These are phyloP conservation scores for Hirschioporus abietinus DNA, from an alignment of 768 basidiomycete genomes.

Conservation along the genomic window DNA sequence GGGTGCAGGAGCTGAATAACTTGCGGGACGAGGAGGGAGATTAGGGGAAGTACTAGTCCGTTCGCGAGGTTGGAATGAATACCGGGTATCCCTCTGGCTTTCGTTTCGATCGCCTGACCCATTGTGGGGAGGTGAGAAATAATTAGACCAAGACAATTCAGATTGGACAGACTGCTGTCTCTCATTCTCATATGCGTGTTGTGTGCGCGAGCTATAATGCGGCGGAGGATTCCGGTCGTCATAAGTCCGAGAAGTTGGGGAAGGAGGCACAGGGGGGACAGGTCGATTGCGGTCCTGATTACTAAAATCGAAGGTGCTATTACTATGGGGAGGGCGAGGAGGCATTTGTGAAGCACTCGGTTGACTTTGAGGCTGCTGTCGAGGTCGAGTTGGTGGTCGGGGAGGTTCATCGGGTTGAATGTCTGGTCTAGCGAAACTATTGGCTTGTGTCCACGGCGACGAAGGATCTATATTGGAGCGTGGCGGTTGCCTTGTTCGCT, in stretches of 20 bases:
- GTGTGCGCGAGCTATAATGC: too few species aligned
- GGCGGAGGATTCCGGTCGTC: too few species aligned
- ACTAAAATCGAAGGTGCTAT: background rate
- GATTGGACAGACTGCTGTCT: background rate
- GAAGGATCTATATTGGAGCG: constrained; percentile 18
- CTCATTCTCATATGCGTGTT: background rate
- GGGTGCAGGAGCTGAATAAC: constrained; percentile 31
- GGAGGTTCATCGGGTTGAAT: constrained; percentile 40
- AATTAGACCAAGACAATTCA: background rate
- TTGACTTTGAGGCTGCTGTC: constrained; percentile 16
- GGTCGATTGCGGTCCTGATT: background rate
- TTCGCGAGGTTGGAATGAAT: constrained; percentile 12
- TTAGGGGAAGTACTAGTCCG: constrained; percentile 16
- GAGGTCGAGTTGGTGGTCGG: constrained; percentile 18
- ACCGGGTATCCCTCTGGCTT: constrained; percentile 6
- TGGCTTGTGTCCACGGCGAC: constrained; percentile 27
- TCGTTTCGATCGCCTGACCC: background rate
- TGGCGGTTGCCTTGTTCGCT: constrained; percentile 19
- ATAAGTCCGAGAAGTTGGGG: too few species aligned
- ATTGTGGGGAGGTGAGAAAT: background rate
- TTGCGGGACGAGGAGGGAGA: constrained; percentile 21
- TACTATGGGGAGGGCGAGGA: background rate
- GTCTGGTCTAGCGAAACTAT: constrained; percentile 58
- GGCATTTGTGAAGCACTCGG: background rate
- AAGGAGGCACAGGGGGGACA: too few species aligned